These are phyloP conservation scores for Emericellopsis terricola DNA, from an alignment of 495 filamentous ascomycete genomes.

Conservation along the genomic window DNA sequence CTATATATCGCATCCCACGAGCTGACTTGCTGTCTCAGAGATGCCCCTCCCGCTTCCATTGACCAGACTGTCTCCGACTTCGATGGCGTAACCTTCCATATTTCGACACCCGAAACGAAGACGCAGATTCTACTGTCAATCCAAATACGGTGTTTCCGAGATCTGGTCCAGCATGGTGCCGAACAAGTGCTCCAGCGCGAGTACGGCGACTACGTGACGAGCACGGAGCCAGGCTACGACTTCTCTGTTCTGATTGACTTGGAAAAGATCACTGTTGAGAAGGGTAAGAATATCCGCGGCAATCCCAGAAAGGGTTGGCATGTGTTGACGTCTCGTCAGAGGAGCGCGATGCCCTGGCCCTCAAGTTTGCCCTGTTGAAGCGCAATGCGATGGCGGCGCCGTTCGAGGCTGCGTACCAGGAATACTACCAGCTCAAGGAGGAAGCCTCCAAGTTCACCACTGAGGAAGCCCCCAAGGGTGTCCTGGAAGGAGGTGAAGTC, in stretches of 20 bases:
- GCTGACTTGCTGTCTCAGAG: conserved; percentile 16
- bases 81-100: conserved; percentile 92
- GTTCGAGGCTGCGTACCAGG: conserved; percentile 90
- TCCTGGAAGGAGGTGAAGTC: conserved; percentile 74
- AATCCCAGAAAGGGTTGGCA: neutral
- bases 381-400: conserved; percentile 97
- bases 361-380: conserved; percentile 73
- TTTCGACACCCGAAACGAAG: conserved; percentile 87
- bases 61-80: conserved; percentile 98
- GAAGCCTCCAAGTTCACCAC: conserved; percentile 79
- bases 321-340: conserved; percentile 23
- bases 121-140: conserved; percentile 86
- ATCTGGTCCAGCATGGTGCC: conserved; percentile 83
- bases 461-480: conserved; percentile 78
- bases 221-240: conserved; percentile 79
- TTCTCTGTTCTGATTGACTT: conserved; percentile 84
- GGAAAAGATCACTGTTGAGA: conserved; percentile 64
- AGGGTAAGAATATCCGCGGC: conserved; percentile 25
- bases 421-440: conserved; percentile 68
- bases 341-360: conserved; percentile 66
- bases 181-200: conserved; percentile 80
- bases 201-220: conserved; percentile 80
- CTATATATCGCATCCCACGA: too few species aligned
- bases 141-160: conserved; percentile 80
- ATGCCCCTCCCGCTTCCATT: conserved; percentile 67